Percentiles rank a stretch among this genome's conserved stretches.
These are phyloP conservation scores for Delphinella strobiligena DNA, from an alignment of 2,329 filamentous ascomycete genomes.

Conservation along the genomic window DNA sequence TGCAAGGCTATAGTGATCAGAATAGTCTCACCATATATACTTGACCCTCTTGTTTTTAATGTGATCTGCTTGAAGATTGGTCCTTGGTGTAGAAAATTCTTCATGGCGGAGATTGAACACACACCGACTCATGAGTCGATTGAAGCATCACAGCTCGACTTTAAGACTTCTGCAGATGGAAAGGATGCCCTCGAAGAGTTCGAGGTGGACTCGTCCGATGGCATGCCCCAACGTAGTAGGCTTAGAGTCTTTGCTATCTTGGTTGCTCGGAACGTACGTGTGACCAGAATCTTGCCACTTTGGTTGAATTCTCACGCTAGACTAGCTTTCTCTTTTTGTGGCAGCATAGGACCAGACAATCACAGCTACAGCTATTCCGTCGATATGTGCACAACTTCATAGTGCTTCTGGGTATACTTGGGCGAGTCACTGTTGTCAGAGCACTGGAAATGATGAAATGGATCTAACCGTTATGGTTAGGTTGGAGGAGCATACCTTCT, in stretches of 20 bases:
- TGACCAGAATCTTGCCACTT: too few relatives aligned
- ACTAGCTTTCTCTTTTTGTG: conserved; percentile 6
- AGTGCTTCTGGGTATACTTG: conserved; percentile 62
- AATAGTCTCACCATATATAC: too few relatives aligned
- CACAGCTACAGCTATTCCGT: conserved; percentile 11
- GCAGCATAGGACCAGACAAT: conserved; percentile 20
- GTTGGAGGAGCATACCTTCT: conserved; percentile 43
- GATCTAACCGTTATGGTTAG: conserved; percentile 35
- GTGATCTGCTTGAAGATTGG: too few relatives aligned
- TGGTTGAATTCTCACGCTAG: too few relatives aligned
- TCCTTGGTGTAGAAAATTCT: too few relatives aligned
- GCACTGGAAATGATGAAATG: conserved; percentile 5
- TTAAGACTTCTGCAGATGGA: neutral
- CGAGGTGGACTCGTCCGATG: conserved; percentile 15
- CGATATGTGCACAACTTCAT: conserved; percentile 45
- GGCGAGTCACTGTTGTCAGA: conserved; percentile 19
- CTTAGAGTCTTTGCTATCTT: neutral
- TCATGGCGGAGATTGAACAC: neutral
- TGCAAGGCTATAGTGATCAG: too few relatives aligned
- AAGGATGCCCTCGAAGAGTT: conserved; percentile 19
- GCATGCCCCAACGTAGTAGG: neutral
- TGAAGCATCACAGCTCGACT: neutral
- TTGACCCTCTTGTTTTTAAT: too few relatives aligned
- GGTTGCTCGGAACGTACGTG: neutral
- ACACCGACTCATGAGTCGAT: neutral